Conservation (phyloP, 2,329 filamentous ascomycete genomes). For the Aspergillus piperis region DNA sequence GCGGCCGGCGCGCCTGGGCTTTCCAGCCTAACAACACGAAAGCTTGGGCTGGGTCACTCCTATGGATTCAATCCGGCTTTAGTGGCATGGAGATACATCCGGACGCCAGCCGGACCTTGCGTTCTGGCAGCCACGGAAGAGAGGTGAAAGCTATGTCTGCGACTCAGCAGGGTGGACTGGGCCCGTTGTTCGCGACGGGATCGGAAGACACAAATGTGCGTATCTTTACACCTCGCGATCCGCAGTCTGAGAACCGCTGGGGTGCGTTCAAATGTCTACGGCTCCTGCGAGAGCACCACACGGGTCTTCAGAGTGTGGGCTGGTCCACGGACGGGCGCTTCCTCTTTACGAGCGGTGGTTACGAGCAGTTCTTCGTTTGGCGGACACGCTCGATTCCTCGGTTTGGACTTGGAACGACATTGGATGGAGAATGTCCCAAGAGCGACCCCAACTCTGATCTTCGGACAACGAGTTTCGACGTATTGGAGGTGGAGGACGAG, state of each 20-base stretch:
- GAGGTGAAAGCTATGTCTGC: conserved; percentile 72
- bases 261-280: conserved; percentile 55
- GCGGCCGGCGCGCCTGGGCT: conserved; percentile 76
- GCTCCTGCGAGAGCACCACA: conserved; percentile 73
- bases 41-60: conserved; percentile 55
- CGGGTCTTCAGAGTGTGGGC: conserved; percentile 77
- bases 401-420: conserved; percentile 55
- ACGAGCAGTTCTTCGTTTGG: conserved; percentile 91
- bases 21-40: conserved; percentile 43
- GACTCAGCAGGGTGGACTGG: conserved; percentile 29
- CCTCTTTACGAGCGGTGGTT: conserved; percentile 83
- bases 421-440: conserved; percentile 53
- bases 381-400: conserved; percentile 59
- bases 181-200: conserved; percentile 62
- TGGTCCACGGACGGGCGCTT: conserved; percentile 69
- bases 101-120: conserved; percentile 54
- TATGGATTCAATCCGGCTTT: conserved; percentile 73
- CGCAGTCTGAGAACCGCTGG: conserved; percentile 18
- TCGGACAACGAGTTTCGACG: conserved; percentile 78
- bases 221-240: conserved; percentile 53
- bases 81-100: conserved; percentile 46
- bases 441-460: conserved; percentile 63
- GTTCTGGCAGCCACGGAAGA: conserved; percentile 76
- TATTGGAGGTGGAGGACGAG: conserved; percentile 38
- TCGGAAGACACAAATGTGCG: conserved; percentile 74